Evolutionary conservation across 2,329 filamentous ascomycete genomes (phyloP).

Genomic region (Neonectria magnoliae): DNA sequence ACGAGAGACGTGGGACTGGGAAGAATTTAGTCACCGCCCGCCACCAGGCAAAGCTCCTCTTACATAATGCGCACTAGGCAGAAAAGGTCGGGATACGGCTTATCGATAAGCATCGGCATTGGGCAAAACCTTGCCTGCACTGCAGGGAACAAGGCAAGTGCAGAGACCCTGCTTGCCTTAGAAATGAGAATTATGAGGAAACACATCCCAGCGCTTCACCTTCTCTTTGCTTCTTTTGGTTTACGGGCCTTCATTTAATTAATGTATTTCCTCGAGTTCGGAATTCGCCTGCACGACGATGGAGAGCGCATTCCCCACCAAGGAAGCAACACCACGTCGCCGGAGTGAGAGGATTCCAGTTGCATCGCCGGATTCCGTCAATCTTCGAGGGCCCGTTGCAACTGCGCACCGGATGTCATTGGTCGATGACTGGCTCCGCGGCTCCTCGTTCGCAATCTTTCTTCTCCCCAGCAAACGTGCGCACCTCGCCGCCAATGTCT

Average conservation of each 20-base stretch:
- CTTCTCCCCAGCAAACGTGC: conserved; percentile 9
- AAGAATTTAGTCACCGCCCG: conserved; percentile 39
- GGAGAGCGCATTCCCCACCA: conserved; percentile 10
- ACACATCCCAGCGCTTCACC: not conserved
- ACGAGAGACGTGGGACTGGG: conserved; percentile 23
- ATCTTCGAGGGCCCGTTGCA: conserved; percentile 4
- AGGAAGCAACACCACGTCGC: conserved; percentile 6
- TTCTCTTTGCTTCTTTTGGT: conserved; percentile 3
- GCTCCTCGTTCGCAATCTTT: conserved; percentile 6
- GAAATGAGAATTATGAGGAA: conserved; percentile 14
- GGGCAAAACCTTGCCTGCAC: not conserved
- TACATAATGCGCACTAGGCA: conserved; percentile 35
- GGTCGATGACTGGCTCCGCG: not conserved
- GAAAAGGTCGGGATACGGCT: conserved; percentile 20
- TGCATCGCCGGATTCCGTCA: not conserved
- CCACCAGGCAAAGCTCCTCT: conserved; percentile 27
- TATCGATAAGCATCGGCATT: conserved; percentile 41
- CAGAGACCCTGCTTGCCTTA: conserved; percentile 8
- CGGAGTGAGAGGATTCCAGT: conserved; percentile 4
- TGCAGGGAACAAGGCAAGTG: conserved; percentile 1
- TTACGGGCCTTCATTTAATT: not conserved
- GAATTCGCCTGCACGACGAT: conserved; percentile 17
- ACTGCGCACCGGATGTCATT: conserved; percentile 5
- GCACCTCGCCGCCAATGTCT: not conserved
- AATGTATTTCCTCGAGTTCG: not conserved